Base-by-base conservation (phyloP, 768 basidiomycete species). In the Boletus sp. region DNA sequence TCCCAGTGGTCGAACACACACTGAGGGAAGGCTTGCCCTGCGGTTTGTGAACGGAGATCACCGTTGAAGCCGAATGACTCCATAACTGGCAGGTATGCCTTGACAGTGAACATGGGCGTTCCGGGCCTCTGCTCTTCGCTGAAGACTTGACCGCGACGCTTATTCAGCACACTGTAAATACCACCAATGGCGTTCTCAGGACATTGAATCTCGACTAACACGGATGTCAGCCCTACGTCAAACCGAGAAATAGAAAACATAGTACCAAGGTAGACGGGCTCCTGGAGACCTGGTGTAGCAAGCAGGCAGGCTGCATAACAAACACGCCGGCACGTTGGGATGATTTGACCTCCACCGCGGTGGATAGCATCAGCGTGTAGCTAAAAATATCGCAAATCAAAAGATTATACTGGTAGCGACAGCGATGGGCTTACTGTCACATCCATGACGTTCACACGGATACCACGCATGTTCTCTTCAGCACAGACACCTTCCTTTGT, bases 71-170 rank as follows among this genome's bases (percentile, higher is more conserved):
- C 95, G 78, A 97, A 96, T 15, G 91, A 94, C 77, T 93, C 92
- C 72, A 80, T 78, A 72, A 94, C 92, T 66, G 94, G 93, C 40
- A 94, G 81, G 81, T 93, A 94, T 28, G 94, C 94, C 84, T 97
- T 98, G 77, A 99, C 89, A 47, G 90, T 98, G 87, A 96, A 96
- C 94, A 98, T 97, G 61, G 97, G 97, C 17, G 97, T 99, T 79
- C 97, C 96, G 4, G 86, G 80, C 68, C 95, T 81, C 78, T 98
- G 97, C 76, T 98, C 96, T 77, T 98, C 92, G 65, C 89, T 90
- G 84, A 95, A 96, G 60, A 99, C 96, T 73, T 97, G 94, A 62
- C 96, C 96, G 84, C 95, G 92, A 71, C 94, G 91, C 79, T 90
- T 93, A 86, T 97, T 98, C 78, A 94, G 76, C 61, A 83, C 84